Percentiles rank a stretch among this genome's conserved stretches.
Evolutionary conservation across 2,329 filamentous ascomycete genomes (phyloP).

Genomic region (Ophiostoma sp.): DNA sequence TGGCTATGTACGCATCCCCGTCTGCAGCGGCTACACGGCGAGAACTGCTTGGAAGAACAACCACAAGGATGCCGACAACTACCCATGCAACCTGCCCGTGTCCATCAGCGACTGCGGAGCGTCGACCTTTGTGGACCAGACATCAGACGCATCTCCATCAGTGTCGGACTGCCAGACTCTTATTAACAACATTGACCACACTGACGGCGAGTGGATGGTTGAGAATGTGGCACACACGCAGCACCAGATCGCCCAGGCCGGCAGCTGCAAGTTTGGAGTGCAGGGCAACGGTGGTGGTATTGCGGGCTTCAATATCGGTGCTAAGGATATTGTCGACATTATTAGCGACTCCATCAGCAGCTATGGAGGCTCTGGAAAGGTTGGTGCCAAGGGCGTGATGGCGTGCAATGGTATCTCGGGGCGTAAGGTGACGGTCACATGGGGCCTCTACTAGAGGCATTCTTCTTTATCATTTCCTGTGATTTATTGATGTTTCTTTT

Average conservation of each 20-base stretch:
- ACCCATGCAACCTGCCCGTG: conserved; percentile 35
- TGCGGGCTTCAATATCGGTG: conserved; percentile 33
- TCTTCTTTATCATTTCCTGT: neutral
- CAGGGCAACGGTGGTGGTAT: conserved; percentile 30
- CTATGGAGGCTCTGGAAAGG: conserved; percentile 30
- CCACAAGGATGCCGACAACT: conserved; percentile 29
- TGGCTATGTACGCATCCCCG: conserved; percentile 37
- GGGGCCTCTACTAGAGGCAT: neutral
- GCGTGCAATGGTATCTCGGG: neutral
- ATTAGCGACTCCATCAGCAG: conserved; percentile 32
- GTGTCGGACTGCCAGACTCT: conserved; percentile 36
- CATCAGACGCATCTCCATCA: conserved; percentile 34
- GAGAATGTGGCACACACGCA: conserved; percentile 25
- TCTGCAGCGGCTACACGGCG: conserved; percentile 36
- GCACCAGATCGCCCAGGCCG: conserved; percentile 31
- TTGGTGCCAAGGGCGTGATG: conserved; percentile 11
- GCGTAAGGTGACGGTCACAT: neutral
- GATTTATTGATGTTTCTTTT: neutral
- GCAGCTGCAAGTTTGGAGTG: conserved; percentile 35
- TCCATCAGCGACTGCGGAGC: conserved; percentile 31
- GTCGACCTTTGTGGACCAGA: conserved; percentile 36
- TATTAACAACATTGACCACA: conserved; percentile 32
- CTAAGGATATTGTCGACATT: conserved; percentile 37
- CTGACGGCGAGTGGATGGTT: conserved; percentile 21
- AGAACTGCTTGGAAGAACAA: conserved; percentile 30